These are phyloP conservation scores for Podochytrium sp. DNA, from an alignment of 192 early-diverging fungal genomes.

Conservation along the genomic window DNA sequence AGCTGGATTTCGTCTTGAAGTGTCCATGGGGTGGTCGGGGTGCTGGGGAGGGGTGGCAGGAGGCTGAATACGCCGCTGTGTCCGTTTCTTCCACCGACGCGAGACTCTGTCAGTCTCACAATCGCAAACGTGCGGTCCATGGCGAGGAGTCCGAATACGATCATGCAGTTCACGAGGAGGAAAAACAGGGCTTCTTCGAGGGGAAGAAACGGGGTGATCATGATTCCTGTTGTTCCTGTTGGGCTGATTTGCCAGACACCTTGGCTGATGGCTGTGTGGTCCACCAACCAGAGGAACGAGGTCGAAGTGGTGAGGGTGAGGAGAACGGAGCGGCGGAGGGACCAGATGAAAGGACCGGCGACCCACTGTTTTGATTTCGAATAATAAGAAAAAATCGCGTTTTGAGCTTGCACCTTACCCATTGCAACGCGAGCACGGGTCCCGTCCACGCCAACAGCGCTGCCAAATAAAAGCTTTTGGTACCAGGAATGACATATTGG, in stretches of 20 bases:
- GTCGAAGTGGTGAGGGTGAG: slow-evolving; percentile 44
- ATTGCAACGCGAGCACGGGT: slow-evolving; percentile 53
- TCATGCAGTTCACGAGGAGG: slow-evolving; percentile 50
- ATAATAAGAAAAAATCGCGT: not conserved
- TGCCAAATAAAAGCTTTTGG: slow-evolving; percentile 47
- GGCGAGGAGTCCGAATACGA: slow-evolving; percentile 39
- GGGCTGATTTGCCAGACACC: slow-evolving; percentile 54
- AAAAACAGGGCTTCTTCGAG: slow-evolving; percentile 60
- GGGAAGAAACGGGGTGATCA: slow-evolving; percentile 46
- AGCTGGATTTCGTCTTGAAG: slow-evolving; percentile 4
- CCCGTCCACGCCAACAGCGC: slow-evolving; percentile 51
- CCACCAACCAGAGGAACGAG: slow-evolving; percentile 52
- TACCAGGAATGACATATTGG: slow-evolving; percentile 40
- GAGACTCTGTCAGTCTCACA: slow-evolving; percentile 10
- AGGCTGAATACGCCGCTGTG: not conserved
- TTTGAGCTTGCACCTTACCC: slow-evolving; percentile 37
- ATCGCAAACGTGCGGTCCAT: slow-evolving; percentile 37
- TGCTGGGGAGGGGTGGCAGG: not conserved
- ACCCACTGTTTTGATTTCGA: slow-evolving; percentile 18
- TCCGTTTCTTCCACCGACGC: slow-evolving; percentile 3
- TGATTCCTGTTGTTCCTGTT: slow-evolving; percentile 41
- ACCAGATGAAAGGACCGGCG: slow-evolving; percentile 50
- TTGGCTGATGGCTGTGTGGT: slow-evolving; percentile 44
- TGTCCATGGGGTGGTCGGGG: not conserved
- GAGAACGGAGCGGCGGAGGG: slow-evolving; percentile 16